These are phyloP conservation scores for Suhomyces pyralidae DNA, from an alignment of 805 yeast species.

Conservation along the genomic window DNA sequence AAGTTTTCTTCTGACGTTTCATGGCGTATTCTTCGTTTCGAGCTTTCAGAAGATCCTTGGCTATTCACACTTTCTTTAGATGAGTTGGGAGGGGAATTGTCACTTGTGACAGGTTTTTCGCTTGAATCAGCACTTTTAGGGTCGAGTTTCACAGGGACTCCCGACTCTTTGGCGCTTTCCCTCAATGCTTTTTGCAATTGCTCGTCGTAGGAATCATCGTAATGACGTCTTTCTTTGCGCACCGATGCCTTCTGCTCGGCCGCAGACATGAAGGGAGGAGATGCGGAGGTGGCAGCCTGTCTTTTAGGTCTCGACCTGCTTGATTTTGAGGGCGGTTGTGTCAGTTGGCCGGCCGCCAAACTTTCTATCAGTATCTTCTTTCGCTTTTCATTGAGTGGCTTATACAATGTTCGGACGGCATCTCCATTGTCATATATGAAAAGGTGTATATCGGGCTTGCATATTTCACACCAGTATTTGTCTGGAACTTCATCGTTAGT, in stretches of 20 bases:
- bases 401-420: constrained; percentile 33
- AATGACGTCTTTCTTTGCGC: constrained; percentile 33
- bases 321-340: constrained; percentile 7
- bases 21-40: constrained; percentile 3
- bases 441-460: constrained; percentile 81
- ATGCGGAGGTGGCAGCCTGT: constrained; percentile 4
- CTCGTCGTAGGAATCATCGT: constrained; percentile 36
- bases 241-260: constrained; percentile 14
- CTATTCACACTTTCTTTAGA: not conserved
- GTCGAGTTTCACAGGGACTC: constrained; percentile 28
- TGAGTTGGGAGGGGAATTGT: not conserved
- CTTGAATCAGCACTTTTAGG: constrained; percentile 16
- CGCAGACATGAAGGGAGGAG: not conserved
- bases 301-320: constrained; percentile 6
- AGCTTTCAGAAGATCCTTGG: not conserved
- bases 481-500: constrained; percentile 81
- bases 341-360: constrained; percentile 12
- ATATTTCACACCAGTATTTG: constrained; percentile 90
- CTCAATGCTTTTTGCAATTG: constrained; percentile 49
- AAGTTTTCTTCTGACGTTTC: constrained; percentile 2
- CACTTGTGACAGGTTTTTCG: not conserved
- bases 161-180: constrained; percentile 55
- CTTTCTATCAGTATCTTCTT: constrained; percentile 29
- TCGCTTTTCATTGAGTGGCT: constrained; percentile 40
- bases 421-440: constrained; percentile 33